phyloP scores from a whole-genome alignment of 306 rosid species.

The Hippophae gyantsensis region DNA sequence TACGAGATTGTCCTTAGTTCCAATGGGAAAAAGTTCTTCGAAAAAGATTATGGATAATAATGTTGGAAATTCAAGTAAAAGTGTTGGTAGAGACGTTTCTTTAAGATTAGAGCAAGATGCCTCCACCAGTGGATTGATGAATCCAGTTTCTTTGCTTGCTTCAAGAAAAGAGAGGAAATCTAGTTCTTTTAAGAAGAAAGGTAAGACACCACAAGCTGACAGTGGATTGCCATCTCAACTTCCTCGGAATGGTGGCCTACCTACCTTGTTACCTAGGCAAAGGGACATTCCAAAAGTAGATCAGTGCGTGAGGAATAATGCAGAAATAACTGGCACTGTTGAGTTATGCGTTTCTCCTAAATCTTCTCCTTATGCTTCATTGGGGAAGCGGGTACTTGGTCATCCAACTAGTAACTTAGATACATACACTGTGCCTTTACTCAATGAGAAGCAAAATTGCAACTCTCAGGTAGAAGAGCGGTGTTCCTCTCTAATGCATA shows the following conservation, averaged over 20 bases:
- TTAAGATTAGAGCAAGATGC: constrained; percentile 23
- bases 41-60: constrained; percentile 29
- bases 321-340: constrained; percentile 33
- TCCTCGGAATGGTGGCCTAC: constrained; percentile 21
- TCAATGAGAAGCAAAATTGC: constrained; percentile 25
- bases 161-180: constrained; percentile 38
- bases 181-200: constrained; percentile 43
- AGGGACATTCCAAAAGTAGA: constrained; percentile 42
- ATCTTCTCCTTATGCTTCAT: constrained; percentile 23
- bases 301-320: constrained; percentile 35
- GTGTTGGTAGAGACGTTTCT: constrained; percentile 23
- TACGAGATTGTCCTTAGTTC: constrained; percentile 32
- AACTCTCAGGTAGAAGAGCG: constrained; percentile 28
- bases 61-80: constrained; percentile 23
- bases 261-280: constrained; percentile 40
- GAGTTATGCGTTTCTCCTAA: constrained; percentile 36
- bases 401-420: constrained; percentile 32
- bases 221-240: constrained; percentile 29
- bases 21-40: constrained; percentile 23
- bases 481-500: constrained; percentile 25
- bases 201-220: constrained; percentile 41
- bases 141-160: constrained; percentile 30
- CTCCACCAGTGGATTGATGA: constrained; percentile 29
- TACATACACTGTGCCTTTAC: constrained; percentile 22
- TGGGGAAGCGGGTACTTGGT: constrained; percentile 31